A percentile compares a stretch with the other conserved stretches of the same genome.
phyloP scores from a whole-genome alignment of 306 rosid genomes.

The Canavalia ensiformis region DNA sequence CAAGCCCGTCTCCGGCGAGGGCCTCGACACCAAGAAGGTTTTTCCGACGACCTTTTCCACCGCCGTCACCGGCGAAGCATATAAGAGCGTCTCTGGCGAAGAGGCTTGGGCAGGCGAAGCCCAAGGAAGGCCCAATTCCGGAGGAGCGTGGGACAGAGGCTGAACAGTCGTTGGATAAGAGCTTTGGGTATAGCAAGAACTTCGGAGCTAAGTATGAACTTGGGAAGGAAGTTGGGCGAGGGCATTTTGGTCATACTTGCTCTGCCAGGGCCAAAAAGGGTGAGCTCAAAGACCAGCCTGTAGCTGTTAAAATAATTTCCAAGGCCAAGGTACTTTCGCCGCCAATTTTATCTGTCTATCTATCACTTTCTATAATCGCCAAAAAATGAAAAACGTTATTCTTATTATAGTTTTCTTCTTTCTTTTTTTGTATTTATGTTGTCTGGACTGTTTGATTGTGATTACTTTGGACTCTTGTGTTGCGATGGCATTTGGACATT shows the following conservation, averaged over 20 bases:
- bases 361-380: not conserved
- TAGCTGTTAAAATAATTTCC: slow-evolving; percentile 90
- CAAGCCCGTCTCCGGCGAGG: slow-evolving; percentile 89
- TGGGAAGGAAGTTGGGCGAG: slow-evolving; percentile 89
- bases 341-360: not conserved
- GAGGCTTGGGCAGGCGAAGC: slow-evolving; percentile 70
- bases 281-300: slow-evolving; percentile 75
- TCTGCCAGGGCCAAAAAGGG: slow-evolving; percentile 84
- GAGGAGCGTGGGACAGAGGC: slow-evolving; percentile 74
- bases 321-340: slow-evolving; percentile 74
- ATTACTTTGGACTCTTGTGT: slow-evolving; percentile 12
- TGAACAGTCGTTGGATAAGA: slow-evolving; percentile 82
- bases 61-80: slow-evolving; percentile 96
- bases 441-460: slow-evolving; percentile 27
- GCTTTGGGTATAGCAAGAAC: slow-evolving; percentile 84
- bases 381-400: not conserved
- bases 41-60: slow-evolving; percentile 79
- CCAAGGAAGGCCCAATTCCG: slow-evolving; percentile 88
- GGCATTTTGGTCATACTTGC: slow-evolving; percentile 98
- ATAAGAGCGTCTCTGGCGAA: slow-evolving; percentile 86
- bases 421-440: not conserved
- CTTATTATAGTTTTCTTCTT: not conserved
- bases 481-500: slow-evolving; percentile 29
- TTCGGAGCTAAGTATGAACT: slow-evolving; percentile 86
- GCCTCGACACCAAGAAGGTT: slow-evolving; percentile 87